phyloP scores from a whole-genome alignment of 495 filamentous ascomycete genomes.

The Penicillium ochrochloron region DNA sequence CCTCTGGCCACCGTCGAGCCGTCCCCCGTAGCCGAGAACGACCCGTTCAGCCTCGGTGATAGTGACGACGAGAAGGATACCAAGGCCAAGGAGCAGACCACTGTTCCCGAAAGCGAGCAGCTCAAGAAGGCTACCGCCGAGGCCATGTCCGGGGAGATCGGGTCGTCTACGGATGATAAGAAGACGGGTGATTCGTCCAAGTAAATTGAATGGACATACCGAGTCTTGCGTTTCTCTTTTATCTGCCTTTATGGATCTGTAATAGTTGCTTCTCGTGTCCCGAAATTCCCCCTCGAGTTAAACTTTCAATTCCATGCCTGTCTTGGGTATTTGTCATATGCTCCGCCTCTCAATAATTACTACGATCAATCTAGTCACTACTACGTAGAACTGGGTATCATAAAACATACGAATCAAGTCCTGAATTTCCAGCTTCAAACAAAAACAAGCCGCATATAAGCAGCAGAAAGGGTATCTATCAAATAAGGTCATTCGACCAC shows the following conservation, averaged over 20 bases:
- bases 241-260: not conserved
- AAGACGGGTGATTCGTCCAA: slow-evolving; percentile 40
- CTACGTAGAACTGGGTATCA: not conserved
- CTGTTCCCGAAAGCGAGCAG: slow-evolving; percentile 68
- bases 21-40: slow-evolving; percentile 84
- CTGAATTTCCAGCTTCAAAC: slow-evolving; percentile 16
- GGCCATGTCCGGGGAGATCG: slow-evolving; percentile 44
- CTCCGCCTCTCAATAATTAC: not conserved
- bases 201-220: slow-evolving; percentile 17
- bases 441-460: slow-evolving; percentile 13
- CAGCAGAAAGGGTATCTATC: slow-evolving; percentile 27
- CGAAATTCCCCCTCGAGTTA: slow-evolving; percentile 8
- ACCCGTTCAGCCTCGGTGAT: slow-evolving; percentile 95
- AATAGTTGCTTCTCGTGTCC: slow-evolving; percentile 2
- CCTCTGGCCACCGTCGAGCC: slow-evolving; percentile 87
- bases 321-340: not conserved
- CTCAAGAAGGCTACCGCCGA: slow-evolving; percentile 73
- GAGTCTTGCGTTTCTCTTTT: not conserved
- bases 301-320: not conserved
- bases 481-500: slow-evolving; percentile 11
- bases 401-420: not conserved
- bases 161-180: slow-evolving; percentile 29
- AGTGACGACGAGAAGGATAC: slow-evolving; percentile 92
- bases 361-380: not conserved
- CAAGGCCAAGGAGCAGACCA: slow-evolving; percentile 65